Base-by-base conservation (phyloP, 306 rosid genomes). In the Lathyrus tuberosus region DNA sequence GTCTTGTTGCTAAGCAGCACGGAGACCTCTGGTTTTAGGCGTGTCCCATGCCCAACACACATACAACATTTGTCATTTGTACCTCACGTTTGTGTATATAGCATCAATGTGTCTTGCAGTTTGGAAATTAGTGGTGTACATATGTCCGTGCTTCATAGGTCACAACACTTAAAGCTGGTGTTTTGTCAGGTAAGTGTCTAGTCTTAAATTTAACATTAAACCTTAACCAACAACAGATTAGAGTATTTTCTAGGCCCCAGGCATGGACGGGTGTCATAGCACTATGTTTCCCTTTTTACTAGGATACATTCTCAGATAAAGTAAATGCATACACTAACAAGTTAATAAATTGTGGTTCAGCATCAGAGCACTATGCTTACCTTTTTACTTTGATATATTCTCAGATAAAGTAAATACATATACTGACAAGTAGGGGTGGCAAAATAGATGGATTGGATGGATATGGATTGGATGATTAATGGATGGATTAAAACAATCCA, bases 341-440 rank as follows among this genome's bases (percentile, higher is more conserved):
- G 56, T 31, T 13, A 51, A 69, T 53, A 62, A 61, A 51, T 14
- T 18, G 3, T 33, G 46, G 38, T 33, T 33, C 38, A 33, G 38
- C 38, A 6, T 56, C 38, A 26, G 14, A 17, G 31, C 48, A 62
- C 67, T 10, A 9, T 13, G 31, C 35, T 40, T 12, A 16, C 47
- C 28, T 17, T 62, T 38, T 15, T 37, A 53, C 47, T 17, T 16
- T 1, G 56, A 49, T 49, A 49, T 22, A 41, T 80, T 66, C 65
- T 80, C 38, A 22, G 30, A 69, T 62, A 49, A 22, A 67, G 54
- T 13, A 62, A 31, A 40, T 44, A 72, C 65, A 67, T 26, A 38
- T 56, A 72, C 1, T 22, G 60, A 24, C 69, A 57, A 18, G 54
- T 30, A 12, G 49, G n/a, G n/a, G n/a, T n/a, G n/a, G n/a, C n/a